phyloP scores from a whole-genome alignment of 371 early-diverging fungal genomes.

The Umbelopsis sp. region DNA sequence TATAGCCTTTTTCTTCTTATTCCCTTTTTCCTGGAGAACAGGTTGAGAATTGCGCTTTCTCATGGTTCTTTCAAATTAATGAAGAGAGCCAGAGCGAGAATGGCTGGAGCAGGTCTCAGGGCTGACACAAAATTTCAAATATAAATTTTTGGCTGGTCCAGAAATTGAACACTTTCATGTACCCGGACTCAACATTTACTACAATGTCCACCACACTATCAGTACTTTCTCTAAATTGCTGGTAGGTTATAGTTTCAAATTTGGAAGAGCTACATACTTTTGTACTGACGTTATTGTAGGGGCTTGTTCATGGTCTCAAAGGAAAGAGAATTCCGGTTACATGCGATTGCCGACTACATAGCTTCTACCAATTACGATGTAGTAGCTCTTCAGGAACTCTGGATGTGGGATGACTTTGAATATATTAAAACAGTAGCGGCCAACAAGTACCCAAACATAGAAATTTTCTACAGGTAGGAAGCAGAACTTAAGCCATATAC shows the following conservation, averaged over 20 bases:
- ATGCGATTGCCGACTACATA: conserved; percentile 58
- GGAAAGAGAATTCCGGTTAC: conserved; percentile 48
- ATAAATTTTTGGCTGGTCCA: not conserved
- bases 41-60: not conserved
- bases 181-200: not conserved
- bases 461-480: conserved; percentile 54
- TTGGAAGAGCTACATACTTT: not conserved
- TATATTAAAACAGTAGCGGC: conserved; percentile 37
- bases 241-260: conserved; percentile 33
- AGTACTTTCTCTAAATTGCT: conserved; percentile 52
- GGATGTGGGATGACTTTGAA: conserved; percentile 59
- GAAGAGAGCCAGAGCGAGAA: not conserved
- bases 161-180: not conserved
- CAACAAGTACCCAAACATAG: conserved; percentile 42
- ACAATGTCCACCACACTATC: not conserved
- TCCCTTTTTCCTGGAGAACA: not conserved
- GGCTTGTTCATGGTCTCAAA: conserved; percentile 58
- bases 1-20: not conserved
- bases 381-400: conserved; percentile 67
- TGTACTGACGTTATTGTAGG: conserved; percentile 34
- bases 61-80: conserved; percentile 3
- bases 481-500: too few species aligned
- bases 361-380: conserved; percentile 48
- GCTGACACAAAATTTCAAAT: not conserved
- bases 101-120: not conserved